Evolutionary conservation across 164 flowering plant species (phyloP), one percentile per base, ranked within the genome.

Genomic region (Umbilicus rupestris): DNA sequence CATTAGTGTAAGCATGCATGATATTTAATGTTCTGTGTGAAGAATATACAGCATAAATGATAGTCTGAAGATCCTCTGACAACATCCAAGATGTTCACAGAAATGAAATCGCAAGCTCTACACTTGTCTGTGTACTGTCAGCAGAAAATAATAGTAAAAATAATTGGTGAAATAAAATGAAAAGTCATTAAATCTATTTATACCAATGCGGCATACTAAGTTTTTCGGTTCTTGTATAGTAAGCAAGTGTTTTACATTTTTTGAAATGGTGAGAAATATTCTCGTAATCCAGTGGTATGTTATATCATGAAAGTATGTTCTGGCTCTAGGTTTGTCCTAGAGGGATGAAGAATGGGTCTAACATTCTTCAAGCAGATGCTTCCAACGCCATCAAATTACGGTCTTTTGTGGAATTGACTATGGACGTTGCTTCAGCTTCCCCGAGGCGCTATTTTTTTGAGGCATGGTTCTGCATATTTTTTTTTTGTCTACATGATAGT

Each of bases 401-500:
- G 81, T 76, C 76, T 35, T 91, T 83, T 78, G 92, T 94, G 72
- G 92, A 86, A 72, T 62, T 83, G 72, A 77, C 87, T 7, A 94
- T 94, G 99, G 99, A 94, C 83, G 74, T 94, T 74, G 84, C 93
- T 73, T 94, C 99, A 71, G 97, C 99, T 73, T 85, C 97, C 24
- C 99, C 99, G 17, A 74, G 99, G 45, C 89, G 96, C 14, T 94
- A 91, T 72, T 87, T 94, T 76, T 94, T 94, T 72, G 99, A 94
- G 97, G 99, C 83, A 82, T 82, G 85, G 59, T 71, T 74, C 44
- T 73, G n/a, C n/a, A n/a, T n/a, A n/a, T 55, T 65, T 75, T 70
- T 68, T 66, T 68, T 70, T 71, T 63, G 37, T 35, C 37, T 55
- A 14, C 28, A 35, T 37, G 19, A 62, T 1, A 35, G 26, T 64